A percentile compares a stretch with the other conserved stretches of the same genome.
Evolutionary conservation across 345 rosid genomes (phyloP).

Genomic region (Citrus glauca): DNA sequence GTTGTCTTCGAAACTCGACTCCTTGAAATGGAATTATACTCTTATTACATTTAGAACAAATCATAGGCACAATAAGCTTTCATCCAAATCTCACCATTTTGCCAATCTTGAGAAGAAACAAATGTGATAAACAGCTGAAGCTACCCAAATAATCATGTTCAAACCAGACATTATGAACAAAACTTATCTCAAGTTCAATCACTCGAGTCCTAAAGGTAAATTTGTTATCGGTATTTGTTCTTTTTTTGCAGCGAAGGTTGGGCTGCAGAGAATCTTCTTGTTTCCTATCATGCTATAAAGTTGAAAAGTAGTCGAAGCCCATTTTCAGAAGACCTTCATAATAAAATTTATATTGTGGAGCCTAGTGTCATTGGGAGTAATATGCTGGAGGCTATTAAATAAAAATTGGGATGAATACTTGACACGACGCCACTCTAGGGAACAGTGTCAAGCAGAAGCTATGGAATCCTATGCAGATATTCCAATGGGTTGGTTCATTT

Average conservation of each 20-base stretch:
- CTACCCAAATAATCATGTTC: not conserved
- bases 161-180: not conserved
- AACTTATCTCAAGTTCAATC: not conserved
- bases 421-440: not conserved
- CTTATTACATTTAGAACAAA: not conserved
- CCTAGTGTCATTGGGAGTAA: not conserved
- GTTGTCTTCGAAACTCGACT: not conserved
- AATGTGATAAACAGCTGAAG: not conserved
- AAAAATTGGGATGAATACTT: not conserved
- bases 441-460: not conserved
- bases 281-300: not conserved
- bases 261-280: not conserved
- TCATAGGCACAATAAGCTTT: not conserved
- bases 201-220: not conserved
- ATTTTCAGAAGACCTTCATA: not conserved
- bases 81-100: not conserved
- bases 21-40: not conserved
- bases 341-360: not conserved
- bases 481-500: not conserved
- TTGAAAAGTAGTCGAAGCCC: not conserved
- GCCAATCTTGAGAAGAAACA: not conserved
- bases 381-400: not conserved
- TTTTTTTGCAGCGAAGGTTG: not conserved
- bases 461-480: conserved; percentile 8
- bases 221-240: not conserved